Evolutionary conservation across 345 rosid genomes (phyloP).

Genomic region (Theobroma cacao): DNA sequence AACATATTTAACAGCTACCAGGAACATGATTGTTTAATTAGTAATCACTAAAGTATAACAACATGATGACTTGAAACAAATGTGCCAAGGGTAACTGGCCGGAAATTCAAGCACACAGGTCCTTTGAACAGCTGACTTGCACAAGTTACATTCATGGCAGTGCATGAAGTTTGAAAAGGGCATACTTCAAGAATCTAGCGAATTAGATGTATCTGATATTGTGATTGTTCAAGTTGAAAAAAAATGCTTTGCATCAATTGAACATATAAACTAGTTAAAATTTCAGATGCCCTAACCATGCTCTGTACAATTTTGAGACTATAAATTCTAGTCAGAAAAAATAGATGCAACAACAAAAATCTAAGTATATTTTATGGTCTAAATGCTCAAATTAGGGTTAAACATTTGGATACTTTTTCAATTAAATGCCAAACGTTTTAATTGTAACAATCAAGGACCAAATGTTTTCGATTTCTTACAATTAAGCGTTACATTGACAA

Average conservation of each 20-base stretch:
- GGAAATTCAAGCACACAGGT: neutral
- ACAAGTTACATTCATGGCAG: neutral
- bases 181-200: neutral
- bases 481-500: too few relatives aligned
- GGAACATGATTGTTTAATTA: neutral
- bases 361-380: neutral
- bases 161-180: neutral
- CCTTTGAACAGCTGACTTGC: neutral
- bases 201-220: neutral
- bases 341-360: neutral
- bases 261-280: neutral
- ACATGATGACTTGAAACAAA: neutral
- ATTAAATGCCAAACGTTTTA: too few relatives aligned
- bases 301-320: neutral
- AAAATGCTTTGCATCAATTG: neutral
- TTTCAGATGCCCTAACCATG: neutral
- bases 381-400: too few relatives aligned
- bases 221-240: neutral
- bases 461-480: too few relatives aligned
- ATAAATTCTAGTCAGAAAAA: neutral
- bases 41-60: neutral
- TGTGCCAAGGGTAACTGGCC: neutral
- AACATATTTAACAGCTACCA: neutral
- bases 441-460: too few relatives aligned
- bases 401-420: too few relatives aligned